Base-by-base conservation (phyloP, 805 yeast species). In the Kodamaea fukazawae region DNA sequence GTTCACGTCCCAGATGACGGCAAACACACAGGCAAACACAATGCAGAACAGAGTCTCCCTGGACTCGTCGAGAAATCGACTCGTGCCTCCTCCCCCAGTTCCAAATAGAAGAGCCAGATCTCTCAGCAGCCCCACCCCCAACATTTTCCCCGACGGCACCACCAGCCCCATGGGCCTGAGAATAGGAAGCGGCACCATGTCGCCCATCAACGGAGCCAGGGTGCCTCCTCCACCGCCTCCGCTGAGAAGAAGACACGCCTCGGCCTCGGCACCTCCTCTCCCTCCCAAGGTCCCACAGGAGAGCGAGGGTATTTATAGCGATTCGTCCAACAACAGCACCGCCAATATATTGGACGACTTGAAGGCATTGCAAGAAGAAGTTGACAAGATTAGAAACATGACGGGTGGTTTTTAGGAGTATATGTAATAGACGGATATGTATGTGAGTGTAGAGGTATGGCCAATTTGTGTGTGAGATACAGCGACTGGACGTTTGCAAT, bases 311-410 rank as follows among this genome's bases (percentile, higher is more conserved):
- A 15, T 32, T 4, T 38, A 15, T 45, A 45, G 41, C 44, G 7
- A 34, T 47, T 40, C 43, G 34, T 14, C 38, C 10, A 57, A 46
- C 38, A 58, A 57, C 20, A 66, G 72, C 45, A 69, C 75, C 17
- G 61, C 73, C 3, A 78, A 81, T 44, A 76, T 83, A 15, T 58
- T 83, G 48, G 81, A 82, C 34, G 84, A 83, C 53, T 64, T 83
- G 42, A 75, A 74, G 51, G 83, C 83, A 7, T 65, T 83, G 34
- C 87, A 83, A 50, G 81, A 72, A 27, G 89, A 83, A 56, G 87
- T 83, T 15, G 84, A 83, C 49, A 70, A 73, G 38, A 63, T 83
- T 38, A 59, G 73, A 43, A 58, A 56, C 41, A 59, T 69, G 70
- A 66, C 73, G 7, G 74, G 75, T 12, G 75, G 73, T 10, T 69